Base-by-base conservation (phyloP, 371 early-diverging fungal species). In the Apophysomyces elegans region DNA sequence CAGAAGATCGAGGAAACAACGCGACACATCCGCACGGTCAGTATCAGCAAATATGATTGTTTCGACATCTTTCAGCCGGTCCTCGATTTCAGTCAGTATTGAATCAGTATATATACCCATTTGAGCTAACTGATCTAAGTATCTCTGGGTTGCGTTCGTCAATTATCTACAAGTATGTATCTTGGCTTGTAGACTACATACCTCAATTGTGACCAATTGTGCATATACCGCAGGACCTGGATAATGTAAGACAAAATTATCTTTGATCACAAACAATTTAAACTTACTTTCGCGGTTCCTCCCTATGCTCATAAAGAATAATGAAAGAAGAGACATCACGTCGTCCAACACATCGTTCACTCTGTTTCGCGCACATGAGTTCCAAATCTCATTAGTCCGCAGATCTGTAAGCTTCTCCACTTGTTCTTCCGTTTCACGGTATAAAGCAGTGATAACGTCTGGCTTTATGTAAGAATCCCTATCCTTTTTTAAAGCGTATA, bases 261-360 rank as follows among this genome's bases (percentile, higher is more conserved):
- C 13, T 8, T 8, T 44, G 18, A 37, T 38, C 14, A 16, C 11
- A 1, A 14, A 16, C 37, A n/a, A 5, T 8, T 13, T 18, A 5
- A 14, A 58, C 69, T 59, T 75, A 80, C 87, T 84, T 74, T 93
- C 91, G 59, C 86, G 83, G 71, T 87, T 91, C 65, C 90, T 90
- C 16, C 93, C 93, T 41, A 91, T 68, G 18, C 90, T 90, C 86
- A 93, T 85, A 66, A 88, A 93, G 68, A 91, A 93, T 58, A 93
- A 73, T 9, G 91, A 91, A 26, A 93, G 79, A 46, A 93, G 77
- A 45, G 91, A 89, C 85, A 89, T 91, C 64, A 90, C 88, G 54
- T 91, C 92, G 63, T 93, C 92, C n/a, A 93, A 71, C 18, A 91
- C 88, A 63, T 85, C 86, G 64, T 93, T 90, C 13, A 91, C 78